Conservation (phyloP, 768 basidiomycete genomes). For the Suillus plorans region DNA sequence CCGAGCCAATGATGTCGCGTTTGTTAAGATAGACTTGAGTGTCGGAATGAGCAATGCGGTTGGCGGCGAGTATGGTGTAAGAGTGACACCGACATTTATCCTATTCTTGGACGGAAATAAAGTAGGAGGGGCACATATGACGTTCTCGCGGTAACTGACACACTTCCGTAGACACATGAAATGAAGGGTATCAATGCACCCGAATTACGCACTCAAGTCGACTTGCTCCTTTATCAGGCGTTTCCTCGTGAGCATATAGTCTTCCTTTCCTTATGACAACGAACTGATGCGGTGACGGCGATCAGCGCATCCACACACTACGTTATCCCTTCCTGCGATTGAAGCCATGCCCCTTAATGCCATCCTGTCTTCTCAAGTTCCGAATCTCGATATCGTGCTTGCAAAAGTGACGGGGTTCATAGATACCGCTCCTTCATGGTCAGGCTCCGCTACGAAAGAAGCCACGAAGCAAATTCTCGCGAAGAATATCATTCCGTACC, state of each 20-base stretch:
- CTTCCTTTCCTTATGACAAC: neutral
- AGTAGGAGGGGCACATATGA: slow-evolving; percentile 36
- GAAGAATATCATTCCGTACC: slow-evolving; percentile 55
- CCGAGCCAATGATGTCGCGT: slow-evolving; percentile 53
- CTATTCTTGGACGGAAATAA: slow-evolving; percentile 81
- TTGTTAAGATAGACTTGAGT: slow-evolving; percentile 82
- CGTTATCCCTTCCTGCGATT: slow-evolving; percentile 57
- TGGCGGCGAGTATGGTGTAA: slow-evolving; percentile 61
- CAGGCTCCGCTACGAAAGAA: slow-evolving; percentile 25
- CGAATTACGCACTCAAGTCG: slow-evolving; percentile 72
- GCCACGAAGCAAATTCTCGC: slow-evolving; percentile 53
- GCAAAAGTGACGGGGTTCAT: slow-evolving; percentile 65
- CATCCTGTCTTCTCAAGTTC: slow-evolving; percentile 73
- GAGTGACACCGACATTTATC: slow-evolving; percentile 84
- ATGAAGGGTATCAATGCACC: slow-evolving; percentile 68
- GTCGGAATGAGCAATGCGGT: slow-evolving; percentile 63
- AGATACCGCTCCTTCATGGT: slow-evolving; percentile 42
- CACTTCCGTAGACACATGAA: slow-evolving; percentile 54
- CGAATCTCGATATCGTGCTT: slow-evolving; percentile 62
- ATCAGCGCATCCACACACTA: slow-evolving; percentile 74
- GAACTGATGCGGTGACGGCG: slow-evolving; percentile 1
- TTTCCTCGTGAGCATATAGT: slow-evolving; percentile 68
- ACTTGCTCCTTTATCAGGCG: slow-evolving; percentile 70
- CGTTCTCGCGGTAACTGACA: neutral
- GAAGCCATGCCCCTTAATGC: slow-evolving; percentile 67